Percentiles rank a stretch among this genome's conserved stretches.
Conservation (phyloP, 208 protist species). For the Herpetomonas samuelpessoai region DNA sequence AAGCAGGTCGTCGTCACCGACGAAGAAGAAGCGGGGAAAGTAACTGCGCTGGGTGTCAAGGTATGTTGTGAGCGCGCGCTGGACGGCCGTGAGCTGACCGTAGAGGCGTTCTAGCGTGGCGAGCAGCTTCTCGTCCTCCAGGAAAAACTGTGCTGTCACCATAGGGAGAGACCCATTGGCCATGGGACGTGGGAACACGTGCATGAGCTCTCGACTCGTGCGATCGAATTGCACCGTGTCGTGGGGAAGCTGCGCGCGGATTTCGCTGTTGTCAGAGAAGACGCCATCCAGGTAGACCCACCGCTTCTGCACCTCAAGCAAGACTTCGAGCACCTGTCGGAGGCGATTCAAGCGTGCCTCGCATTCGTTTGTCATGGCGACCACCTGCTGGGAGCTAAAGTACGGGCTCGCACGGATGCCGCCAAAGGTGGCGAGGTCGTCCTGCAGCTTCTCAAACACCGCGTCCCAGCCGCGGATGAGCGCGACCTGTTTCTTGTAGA, state of each 20-base stretch:
- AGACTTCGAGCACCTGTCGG: constrained; percentile 89
- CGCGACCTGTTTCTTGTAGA: constrained; percentile 94
- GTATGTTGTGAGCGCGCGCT: constrained; percentile 97
- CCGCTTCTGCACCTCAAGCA: constrained; percentile 95
- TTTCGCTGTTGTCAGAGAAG: constrained; percentile 94
- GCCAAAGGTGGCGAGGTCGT: constrained; percentile 93
- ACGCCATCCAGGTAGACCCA: constrained; percentile 99
- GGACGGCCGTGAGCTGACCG: constrained; percentile 92
- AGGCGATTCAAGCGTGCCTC: constrained; percentile 94
- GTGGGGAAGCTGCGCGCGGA: constrained; percentile 93
- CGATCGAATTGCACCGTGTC: constrained; percentile 94
- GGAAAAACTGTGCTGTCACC: constrained; percentile 77
- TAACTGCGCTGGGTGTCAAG: constrained; percentile 95
- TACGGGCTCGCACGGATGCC: constrained; percentile 97
- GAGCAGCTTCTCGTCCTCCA: constrained; percentile 92
- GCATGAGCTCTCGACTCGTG: constrained; percentile 94
- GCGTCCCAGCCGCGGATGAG: constrained; percentile 98
- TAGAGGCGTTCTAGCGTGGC: constrained; percentile 91
- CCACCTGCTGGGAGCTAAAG: constrained; percentile 79
- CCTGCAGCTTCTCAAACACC: constrained; percentile 91
- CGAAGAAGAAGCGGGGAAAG: constrained; percentile 99
- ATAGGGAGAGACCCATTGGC: constrained; percentile 36
- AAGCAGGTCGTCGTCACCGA: constrained; percentile 99
- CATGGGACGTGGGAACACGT: constrained; percentile 89
- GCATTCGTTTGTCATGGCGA: constrained; percentile 74